Base-by-base conservation (phyloP, 208 protist genomes). In the Trypanosoma grayi region DNA sequence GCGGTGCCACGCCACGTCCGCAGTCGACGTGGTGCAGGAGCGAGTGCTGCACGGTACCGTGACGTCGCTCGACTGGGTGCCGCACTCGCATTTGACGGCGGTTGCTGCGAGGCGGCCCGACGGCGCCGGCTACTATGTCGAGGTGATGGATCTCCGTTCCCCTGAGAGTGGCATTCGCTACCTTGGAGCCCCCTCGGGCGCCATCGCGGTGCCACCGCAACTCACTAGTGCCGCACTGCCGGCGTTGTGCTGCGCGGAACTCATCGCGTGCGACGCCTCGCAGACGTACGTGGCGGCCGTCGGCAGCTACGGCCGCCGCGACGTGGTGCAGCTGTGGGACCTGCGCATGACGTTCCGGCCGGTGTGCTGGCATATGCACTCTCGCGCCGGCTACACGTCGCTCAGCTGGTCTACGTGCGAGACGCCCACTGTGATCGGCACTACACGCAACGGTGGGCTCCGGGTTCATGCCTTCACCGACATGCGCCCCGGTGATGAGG, bases 291-390 rank as follows among this genome's bases (percentile, higher is more conserved):
- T 92, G 27, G 85, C 85, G 14, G 75, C 72, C 16, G 78, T 67
- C 14, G 85, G 79, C 14, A 73, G 60, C 30, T 47, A 77, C 0
- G 37, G 48, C 16, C 44, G 56, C 25, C 48, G 56, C 6, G 85
- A 85, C 53, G 66, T 92, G 7, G 69, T 87, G 60, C 85, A 92
- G 72, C 72, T 92, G 18, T 92, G 85, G 85, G 85, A 92, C 56
- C 41, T 92, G 16, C 81, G 85, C 59, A 73, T 74, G 67, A 61
- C 66, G 8, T 65, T 76, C 11, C 59, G 70, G 2, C 81, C 81
- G 4, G 61, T 88, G 16, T 46, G 56, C 16, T 53, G 50, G 6
- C 65, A 70, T 2, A 55, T 67, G 4, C 69, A 71, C 72, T 31
- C 66, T 0, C 54, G 52, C 5, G 62, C 57, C 2, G 81, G 76